Percentiles rank a stretch among this genome's conserved stretches.
Evolutionary conservation across 2,329 filamentous ascomycete genomes (phyloP).

Genomic region (Davidsoniella virescens): DNA sequence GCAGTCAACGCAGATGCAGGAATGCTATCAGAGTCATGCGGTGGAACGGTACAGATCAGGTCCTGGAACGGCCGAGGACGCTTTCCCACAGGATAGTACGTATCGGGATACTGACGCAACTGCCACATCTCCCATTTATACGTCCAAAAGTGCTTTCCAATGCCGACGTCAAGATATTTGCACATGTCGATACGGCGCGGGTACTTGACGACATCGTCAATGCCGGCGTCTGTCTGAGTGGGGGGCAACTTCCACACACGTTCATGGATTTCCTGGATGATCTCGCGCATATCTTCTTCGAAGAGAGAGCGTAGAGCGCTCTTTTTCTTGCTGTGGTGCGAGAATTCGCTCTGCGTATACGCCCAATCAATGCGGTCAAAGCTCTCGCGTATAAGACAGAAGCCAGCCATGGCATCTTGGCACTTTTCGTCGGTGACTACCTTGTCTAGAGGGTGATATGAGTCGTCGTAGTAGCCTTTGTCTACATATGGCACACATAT

Average conservation of each 20-base stretch:
- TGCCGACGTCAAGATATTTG: neutral
- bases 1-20: too few relatives aligned
- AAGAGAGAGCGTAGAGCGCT: neutral
- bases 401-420: neutral
- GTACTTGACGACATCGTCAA: neutral
- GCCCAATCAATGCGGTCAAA: neutral
- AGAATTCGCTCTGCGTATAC: neutral
- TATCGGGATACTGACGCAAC: neutral
- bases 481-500: neutral
- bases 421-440: neutral
- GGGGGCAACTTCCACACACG: slow-evolving; percentile 1
- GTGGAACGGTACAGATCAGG: neutral
- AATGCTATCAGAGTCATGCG: too few relatives aligned
- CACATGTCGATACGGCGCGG: neutral
- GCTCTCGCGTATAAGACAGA: neutral
- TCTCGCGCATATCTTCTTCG: neutral
- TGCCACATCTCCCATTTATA: neutral
- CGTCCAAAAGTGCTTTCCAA: slow-evolving; percentile 1
- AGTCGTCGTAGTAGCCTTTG: neutral
- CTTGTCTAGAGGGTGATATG: slow-evolving; percentile 3
- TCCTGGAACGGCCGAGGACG: neutral
- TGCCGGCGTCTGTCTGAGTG: neutral
- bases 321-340: neutral
- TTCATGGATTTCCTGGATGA: neutral
- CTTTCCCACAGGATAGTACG: neutral